phyloP scores from a whole-genome alignment of 495 filamentous ascomycete genomes.

The Staphylotrichum tortipilum region DNA sequence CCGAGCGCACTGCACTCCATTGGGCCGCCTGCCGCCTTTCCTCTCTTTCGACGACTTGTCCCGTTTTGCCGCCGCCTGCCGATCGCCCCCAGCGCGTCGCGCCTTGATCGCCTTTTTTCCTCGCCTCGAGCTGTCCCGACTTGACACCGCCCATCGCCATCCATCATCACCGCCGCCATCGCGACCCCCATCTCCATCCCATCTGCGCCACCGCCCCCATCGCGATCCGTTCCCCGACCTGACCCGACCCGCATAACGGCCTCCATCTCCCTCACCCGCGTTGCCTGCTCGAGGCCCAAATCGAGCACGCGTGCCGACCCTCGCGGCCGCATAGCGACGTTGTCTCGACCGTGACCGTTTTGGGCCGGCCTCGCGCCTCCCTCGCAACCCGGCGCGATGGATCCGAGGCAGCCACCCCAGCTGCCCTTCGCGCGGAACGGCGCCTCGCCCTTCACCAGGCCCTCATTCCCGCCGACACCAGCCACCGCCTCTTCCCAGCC shows the following conservation, averaged over 20 bases:
- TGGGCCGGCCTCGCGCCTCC: too few species aligned
- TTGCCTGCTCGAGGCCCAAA: not conserved
- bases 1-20: too few species aligned
- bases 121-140: too few species aligned
- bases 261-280: too few species aligned
- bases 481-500: constrained; percentile 19
- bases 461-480: constrained; percentile 24
- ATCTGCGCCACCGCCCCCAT: too few species aligned
- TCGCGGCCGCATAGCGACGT: constrained; percentile 12
- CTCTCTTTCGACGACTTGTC: too few species aligned
- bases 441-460: constrained; percentile 28
- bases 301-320: not conserved
- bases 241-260: too few species aligned
- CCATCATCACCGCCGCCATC: too few species aligned
- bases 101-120: not conserved
- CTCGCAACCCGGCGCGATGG: constrained; percentile 24
- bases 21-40: too few species aligned
- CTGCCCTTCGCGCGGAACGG: constrained; percentile 32
- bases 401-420: constrained; percentile 36
- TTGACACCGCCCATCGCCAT: too few species aligned
- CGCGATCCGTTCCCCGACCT: too few species aligned
- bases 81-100: not conserved
- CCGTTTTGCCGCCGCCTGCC: not conserved
- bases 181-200: too few species aligned
- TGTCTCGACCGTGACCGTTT: constrained; percentile 6